phyloP scores from a whole-genome alignment of 2,329 filamentous ascomycete species.

The Aureobasidium sp. region DNA sequence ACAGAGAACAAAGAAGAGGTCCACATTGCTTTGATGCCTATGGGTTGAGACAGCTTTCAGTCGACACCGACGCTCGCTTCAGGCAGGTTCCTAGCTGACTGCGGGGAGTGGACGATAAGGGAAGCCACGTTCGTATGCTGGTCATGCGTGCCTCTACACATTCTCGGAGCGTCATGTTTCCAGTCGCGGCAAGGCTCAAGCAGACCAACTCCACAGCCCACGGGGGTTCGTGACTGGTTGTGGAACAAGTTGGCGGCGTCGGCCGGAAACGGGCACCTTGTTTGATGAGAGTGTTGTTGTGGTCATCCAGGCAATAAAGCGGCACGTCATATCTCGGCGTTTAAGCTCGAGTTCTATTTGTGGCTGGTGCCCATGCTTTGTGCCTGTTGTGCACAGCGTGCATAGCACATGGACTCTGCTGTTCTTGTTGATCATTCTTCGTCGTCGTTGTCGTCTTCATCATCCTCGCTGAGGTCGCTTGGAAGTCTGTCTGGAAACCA shows the following conservation, averaged over 20 bases:
- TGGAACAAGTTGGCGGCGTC: constrained; percentile 3
- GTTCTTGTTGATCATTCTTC: not conserved
- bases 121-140: constrained; percentile 13
- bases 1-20: not conserved
- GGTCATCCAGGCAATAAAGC: constrained; percentile 15
- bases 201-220: constrained; percentile 4
- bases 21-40: constrained; percentile 11
- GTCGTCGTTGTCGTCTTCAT: not conserved
- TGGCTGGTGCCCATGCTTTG: not conserved
- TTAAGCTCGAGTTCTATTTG: constrained; percentile 3
- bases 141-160: constrained; percentile 7
- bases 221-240: constrained; percentile 11
- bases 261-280: constrained; percentile 10
- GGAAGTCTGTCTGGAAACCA: constrained; percentile 40
- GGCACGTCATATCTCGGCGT: constrained; percentile 11
- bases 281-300: constrained; percentile 4
- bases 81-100: constrained; percentile 2
- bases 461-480: constrained; percentile 22
- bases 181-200: not conserved
- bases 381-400: not conserved
- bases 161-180: constrained; percentile 2
- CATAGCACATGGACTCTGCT: not conserved
- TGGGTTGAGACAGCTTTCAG: not conserved
- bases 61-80: not conserved
- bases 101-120: constrained; percentile 10